phyloP scores from a whole-genome alignment of 345 rosid genomes.

The Aquilaria yunnanensis region DNA sequence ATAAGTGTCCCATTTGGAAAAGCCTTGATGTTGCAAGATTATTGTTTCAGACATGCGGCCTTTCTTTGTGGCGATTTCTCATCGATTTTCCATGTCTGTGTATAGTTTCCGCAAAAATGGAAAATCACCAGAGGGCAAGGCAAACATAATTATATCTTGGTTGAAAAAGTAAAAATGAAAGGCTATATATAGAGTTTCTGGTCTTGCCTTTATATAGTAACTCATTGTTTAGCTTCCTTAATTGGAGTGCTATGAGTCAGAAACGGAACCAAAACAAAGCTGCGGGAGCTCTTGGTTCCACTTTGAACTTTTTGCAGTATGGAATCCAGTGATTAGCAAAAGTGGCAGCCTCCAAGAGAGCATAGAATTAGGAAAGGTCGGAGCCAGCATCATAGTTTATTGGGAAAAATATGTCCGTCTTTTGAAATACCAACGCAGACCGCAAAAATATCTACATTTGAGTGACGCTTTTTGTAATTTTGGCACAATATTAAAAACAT shows the following conservation, averaged over 20 bases:
- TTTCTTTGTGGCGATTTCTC: constrained; percentile 22
- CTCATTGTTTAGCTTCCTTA: constrained; percentile 1
- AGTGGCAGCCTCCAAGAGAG: constrained; percentile 41
- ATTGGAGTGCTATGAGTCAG: neutral
- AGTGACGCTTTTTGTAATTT: too few species aligned
- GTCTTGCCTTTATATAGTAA: constrained; percentile 22
- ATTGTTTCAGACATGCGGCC: constrained; percentile 34
- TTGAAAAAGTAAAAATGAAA: neutral
- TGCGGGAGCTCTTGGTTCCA: constrained; percentile 40
- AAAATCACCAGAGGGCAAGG: neutral
- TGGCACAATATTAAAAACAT: too few species aligned
- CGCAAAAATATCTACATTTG: too few species aligned
- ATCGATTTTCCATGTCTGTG: constrained; percentile 42
- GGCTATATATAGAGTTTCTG: neutral
- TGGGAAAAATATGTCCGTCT: too few species aligned
- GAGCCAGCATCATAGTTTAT: constrained; percentile 37
- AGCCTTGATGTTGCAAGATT: constrained; percentile 27
- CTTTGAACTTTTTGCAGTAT: constrained; percentile 32
- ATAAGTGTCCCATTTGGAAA: constrained; percentile 47
- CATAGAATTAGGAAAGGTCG: constrained; percentile 30
- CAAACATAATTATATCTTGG: neutral
- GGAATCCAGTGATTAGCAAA: constrained; percentile 47
- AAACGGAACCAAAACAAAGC: constrained; percentile 28
- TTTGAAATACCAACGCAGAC: too few species aligned
- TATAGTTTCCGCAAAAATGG: constrained; percentile 25